These are phyloP conservation scores for Alternaria tenuissima DNA, from an alignment of 2,329 filamentous ascomycete species.

Conservation along the genomic window DNA sequence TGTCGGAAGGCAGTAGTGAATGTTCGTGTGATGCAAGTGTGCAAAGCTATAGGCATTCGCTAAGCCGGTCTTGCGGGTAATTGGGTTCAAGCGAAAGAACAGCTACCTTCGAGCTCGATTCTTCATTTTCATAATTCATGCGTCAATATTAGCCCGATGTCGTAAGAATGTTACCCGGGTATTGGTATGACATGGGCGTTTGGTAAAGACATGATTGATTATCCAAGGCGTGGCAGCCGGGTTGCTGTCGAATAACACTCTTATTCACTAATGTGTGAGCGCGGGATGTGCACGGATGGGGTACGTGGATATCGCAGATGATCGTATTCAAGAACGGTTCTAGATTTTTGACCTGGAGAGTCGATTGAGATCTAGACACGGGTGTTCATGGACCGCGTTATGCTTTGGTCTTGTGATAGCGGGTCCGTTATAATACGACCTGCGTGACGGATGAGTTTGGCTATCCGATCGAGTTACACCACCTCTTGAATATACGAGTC, in stretches of 20 bases:
- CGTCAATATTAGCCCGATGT: background rate
- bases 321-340: background rate
- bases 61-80: background rate
- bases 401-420: background rate
- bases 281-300: slow-evolving; percentile 2
- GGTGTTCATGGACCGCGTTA: background rate
- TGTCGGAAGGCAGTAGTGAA: background rate
- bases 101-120: background rate
- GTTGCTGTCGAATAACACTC: background rate
- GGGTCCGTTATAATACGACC: background rate
- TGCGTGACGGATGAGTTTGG: background rate
- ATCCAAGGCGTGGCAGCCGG: slow-evolving; percentile 11
- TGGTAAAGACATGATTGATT: slow-evolving; percentile 29
- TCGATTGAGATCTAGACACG: background rate
- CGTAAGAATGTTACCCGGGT: background rate
- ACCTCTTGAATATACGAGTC: background rate
- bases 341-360: background rate
- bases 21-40: background rate
- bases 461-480: background rate
- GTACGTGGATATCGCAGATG: background rate
- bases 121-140: background rate
- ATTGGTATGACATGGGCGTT: background rate
- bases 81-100: background rate
- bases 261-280: background rate
- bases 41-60: background rate